Base-by-base conservation (phyloP, 1,284 basidiomycete species). In the Ganoderma meredithae region DNA sequence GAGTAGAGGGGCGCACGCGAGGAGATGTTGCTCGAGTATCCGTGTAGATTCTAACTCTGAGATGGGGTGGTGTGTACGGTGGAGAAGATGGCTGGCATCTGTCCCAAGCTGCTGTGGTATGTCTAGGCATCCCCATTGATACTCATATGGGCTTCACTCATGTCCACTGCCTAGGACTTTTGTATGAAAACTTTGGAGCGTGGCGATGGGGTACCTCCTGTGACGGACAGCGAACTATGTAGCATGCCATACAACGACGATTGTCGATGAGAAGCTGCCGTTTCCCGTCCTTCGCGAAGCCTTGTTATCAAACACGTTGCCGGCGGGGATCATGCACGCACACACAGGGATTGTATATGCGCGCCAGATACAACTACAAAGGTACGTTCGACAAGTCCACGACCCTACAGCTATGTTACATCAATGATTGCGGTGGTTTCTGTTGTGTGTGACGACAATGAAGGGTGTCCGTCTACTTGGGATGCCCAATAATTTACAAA, bases 401-500 rank as follows among this genome's bases (percentile, higher is more conserved):
- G n/a, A 36, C 25, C n/a, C 31, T 62, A 62, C 60, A 49, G 60
- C 59, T 60, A 62, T 62, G 43, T 47, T 62, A 62, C 60, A 62
- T 55, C 43, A n/a, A 62, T 64, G 52, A 43, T 64, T 63, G 65
- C 33, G 2, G 58, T 60, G 59, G 13, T 43, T 53, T 40, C 22
- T n/a, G 60, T 56, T 31, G 31, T 31, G 31, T 66, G 58, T 49
- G 60, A 58, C 52, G 43, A 53, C 60, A 52, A 59, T 58, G 41
- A 33, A 25, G 8, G 40, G 40, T 36, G 60, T 62, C 60, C 60
- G 31, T 68, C 53, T 62, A 64, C 36, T 36, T 36, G 27, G 2
- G 27, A 36, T 63, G 43, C 59, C 59, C 60, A 55, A 67, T 67
- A 67, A 70, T 15, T 71, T 67, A 71, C n/a, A 61, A 60, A 41